Percentiles rank a stretch among this genome's conserved stretches.
Conservation (phyloP, 2,329 filamentous ascomycete genomes). For the Fusarium sp. region DNA sequence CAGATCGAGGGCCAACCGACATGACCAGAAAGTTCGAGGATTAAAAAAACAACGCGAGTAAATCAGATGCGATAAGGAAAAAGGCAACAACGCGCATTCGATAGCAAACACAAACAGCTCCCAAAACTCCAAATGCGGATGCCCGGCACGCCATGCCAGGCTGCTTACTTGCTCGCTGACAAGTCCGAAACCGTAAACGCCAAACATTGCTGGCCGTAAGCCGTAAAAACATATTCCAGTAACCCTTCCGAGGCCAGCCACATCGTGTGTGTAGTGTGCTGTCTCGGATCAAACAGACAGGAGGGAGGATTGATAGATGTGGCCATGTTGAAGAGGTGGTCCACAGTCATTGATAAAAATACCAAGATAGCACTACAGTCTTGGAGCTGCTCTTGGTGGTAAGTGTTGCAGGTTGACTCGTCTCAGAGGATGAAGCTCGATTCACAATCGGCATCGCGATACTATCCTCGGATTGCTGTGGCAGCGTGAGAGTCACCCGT, state of each 20-base stretch:
- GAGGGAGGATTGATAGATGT: conserved; percentile 17
- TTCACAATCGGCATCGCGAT: conserved; percentile 29
- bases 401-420: conserved; percentile 2
- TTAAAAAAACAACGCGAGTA: conserved; percentile 33
- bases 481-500: conserved; percentile 61
- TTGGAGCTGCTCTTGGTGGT: conserved; percentile 17
- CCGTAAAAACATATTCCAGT: conserved; percentile 31
- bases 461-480: conserved; percentile 61
- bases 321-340: conserved; percentile 12
- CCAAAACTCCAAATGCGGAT: conserved; percentile 42
- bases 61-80: conserved; percentile 19
- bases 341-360: conserved; percentile 16
- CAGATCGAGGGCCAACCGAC: conserved; percentile 7
- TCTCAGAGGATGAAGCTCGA: conserved; percentile 21
- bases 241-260: conserved; percentile 20
- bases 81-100: conserved; percentile 12
- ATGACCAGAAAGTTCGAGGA: conserved; percentile 34
- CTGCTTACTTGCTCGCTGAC: conserved; percentile 34
- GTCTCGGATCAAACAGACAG: conserved; percentile 38
- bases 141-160: conserved; percentile 38
- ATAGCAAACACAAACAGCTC: conserved; percentile 26
- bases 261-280: conserved; percentile 17
- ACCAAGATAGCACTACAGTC: conserved; percentile 30
- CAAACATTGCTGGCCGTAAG: conserved; percentile 37
- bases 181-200: conserved; percentile 41